Evolutionary conservation across 2,329 filamentous ascomycete genomes (phyloP).

Genomic region (Sarocladium oryzae): DNA sequence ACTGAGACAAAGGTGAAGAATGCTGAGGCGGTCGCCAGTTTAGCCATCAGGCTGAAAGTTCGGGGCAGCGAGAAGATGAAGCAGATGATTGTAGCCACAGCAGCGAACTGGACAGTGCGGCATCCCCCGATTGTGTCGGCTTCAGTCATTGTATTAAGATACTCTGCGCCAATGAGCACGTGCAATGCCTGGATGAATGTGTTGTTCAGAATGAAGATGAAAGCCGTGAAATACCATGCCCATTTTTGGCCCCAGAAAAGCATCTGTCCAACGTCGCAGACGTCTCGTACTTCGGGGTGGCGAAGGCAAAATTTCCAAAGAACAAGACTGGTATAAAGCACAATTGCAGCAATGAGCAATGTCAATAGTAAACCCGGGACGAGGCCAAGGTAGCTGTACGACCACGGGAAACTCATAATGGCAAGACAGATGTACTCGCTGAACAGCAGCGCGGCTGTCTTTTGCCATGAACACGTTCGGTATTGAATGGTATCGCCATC

Average conservation of each 20-base stretch:
- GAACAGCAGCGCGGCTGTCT: constrained; percentile 86
- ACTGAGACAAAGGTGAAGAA: constrained; percentile 88
- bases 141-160: constrained; percentile 80
- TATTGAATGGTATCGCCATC: constrained; percentile 79
- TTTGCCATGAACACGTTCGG: constrained; percentile 88
- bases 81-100: constrained; percentile 67
- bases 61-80: constrained; percentile 76
- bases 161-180: constrained; percentile 77
- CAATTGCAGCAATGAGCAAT: constrained; percentile 66
- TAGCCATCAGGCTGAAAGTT: constrained; percentile 75
- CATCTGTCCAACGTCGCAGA: constrained; percentile 93
- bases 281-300: constrained; percentile 85
- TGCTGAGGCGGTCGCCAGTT: constrained; percentile 72
- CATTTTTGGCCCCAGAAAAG: constrained; percentile 80
- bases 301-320: constrained; percentile 82
- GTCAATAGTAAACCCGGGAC: constrained; percentile 82
- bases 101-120: constrained; percentile 75
- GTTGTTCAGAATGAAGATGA: constrained; percentile 93
- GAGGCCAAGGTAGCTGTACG: constrained; percentile 79
- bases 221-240: constrained; percentile 51
- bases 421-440: constrained; percentile 89
- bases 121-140: constrained; percentile 53
- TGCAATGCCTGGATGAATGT: constrained; percentile 83
- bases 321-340: constrained; percentile 65
- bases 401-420: constrained; percentile 96